Evolutionary conservation across 371 early-diverging fungal genomes (phyloP), one percentile per base, ranked within the genome.

Genomic region (Lichtheimia ramosa): DNA sequence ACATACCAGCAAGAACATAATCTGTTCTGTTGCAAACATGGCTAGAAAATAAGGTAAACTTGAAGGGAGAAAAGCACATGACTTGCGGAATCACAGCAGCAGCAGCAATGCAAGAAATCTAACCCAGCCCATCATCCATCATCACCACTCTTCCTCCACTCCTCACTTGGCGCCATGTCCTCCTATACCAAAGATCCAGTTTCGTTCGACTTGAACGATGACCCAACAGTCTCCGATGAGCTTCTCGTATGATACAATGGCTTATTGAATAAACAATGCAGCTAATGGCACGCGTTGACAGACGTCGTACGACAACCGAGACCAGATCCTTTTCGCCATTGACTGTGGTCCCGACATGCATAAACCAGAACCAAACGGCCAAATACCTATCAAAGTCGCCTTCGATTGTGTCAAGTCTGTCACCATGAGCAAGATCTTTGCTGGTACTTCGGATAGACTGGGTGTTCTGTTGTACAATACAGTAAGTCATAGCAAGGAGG

Each of bases 391-490:
- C 51, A 58, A 71, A 5, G 71, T 70, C 0, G 80, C 79, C 1
- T 68, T 89, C 46, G 65, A 74, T 20, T 74, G 80, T 58, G 73
- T 82, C 13, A 69, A 71, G 24, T 62, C 68, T 3, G 83, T 84
- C 14, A 66, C 83, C 21, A 50, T 83, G 20, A 71, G 63, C 56
- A 89, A 86, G 59, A 82, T 89, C 24, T 75, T 87, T 58, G 74
- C 74, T 48, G 75, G 73, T 59, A 80, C 81, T 8, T 59, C 68
- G 3, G 90, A 92, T 61, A 59, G 80, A 18, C 65, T 88, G 1
- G 90, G 89, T 23, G 65, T 92, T 16, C 55, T 92, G 0, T 58
- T 92, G 18, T 89, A 73, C 59, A 83, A 83, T 61, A 86, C 88
- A 42, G 90, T 90, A 71, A 65, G 73, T 56, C 14, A 51, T 43